phyloP scores from a whole-genome alignment of 2,329 filamentous ascomycete species.

The Monilinia fructigena region DNA sequence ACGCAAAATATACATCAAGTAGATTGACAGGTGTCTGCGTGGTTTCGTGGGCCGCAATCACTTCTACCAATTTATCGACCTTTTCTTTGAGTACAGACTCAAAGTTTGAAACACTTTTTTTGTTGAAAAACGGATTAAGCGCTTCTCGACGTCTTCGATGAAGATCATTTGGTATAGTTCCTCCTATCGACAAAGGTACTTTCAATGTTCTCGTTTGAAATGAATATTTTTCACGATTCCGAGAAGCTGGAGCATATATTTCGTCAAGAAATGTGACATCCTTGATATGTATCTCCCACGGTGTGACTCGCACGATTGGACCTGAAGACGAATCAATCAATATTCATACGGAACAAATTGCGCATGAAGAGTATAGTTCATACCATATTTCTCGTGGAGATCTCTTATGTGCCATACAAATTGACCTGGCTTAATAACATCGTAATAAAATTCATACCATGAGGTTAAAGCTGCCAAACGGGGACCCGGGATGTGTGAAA shows the following conservation, averaged over 20 bases:
- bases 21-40: constrained; percentile 21
- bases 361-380: neutral
- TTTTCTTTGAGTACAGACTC: neutral
- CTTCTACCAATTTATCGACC: neutral
- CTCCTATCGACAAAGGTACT: constrained; percentile 1
- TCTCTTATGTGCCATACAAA: constrained; percentile 45
- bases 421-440: constrained; percentile 43
- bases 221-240: constrained; percentile 1
- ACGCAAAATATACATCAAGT: constrained; percentile 21
- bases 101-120: neutral
- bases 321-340: neutral
- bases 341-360: neutral
- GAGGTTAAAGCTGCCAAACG: constrained; percentile 37
- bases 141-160: constrained; percentile 8
- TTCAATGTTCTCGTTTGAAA: neutral
- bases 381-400: constrained; percentile 45
- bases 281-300: constrained; percentile 22
- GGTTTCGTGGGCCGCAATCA: constrained; percentile 20
- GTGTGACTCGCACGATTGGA: constrained; percentile 41
- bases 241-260: neutral
- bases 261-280: constrained; percentile 3
- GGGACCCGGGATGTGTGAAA: constrained; percentile 39
- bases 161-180: neutral
- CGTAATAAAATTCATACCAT: constrained; percentile 43
- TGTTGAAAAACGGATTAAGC: neutral